Base-by-base conservation (phyloP, 179 eudicot species). In the Beta lomatogona region DNA sequence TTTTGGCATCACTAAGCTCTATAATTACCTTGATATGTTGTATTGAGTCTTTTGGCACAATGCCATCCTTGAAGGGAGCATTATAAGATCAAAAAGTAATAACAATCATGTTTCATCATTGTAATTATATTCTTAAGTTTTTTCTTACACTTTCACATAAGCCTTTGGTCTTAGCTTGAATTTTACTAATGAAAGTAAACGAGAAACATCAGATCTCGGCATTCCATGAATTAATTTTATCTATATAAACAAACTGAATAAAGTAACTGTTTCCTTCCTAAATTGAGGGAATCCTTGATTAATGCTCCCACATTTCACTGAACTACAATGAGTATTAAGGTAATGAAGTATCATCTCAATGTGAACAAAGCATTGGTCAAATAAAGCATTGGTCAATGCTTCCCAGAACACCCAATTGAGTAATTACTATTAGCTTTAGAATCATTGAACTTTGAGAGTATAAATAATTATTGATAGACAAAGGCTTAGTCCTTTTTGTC, bases 61-160 rank as follows among this genome's bases (percentile, higher is more conserved):
- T 4, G 13, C 66, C 21, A 9, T 25, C 11, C 13, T 16, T 45
- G 55, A n/a, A 45, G 55, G 73, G 45, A 44, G 19, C 44, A n/a
- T 46, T 2, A 10, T 12, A 21, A 21, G 31, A 52, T 5, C 3
- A 25, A 22, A 22, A 72, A 60, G 59, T 9, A 53, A 25, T 60
- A 21, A 69, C 6, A 16, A 6, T 28, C 22, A 46, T 18, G 6
- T 70, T 70, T 5, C 0, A 45, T n/a, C 54, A 70, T 19, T 16
- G 21, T 72, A 13, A 8, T 25, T 44, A 72, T 14, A 25, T 50
- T 52, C 10, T 53, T 21, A 53, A 5, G 11, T 41, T 50, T 22
- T 25, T 53, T 73, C 76, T 22, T 48, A 48, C 75, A 73, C 41
- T 52, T 67, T 46, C 52, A 73, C 11, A 73, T 50, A 73, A 50